Evolutionary conservation across 2,329 filamentous ascomycete species (phyloP), one percentile per base, ranked within the genome.

Genomic region (Phialocephala subalpina): DNA sequence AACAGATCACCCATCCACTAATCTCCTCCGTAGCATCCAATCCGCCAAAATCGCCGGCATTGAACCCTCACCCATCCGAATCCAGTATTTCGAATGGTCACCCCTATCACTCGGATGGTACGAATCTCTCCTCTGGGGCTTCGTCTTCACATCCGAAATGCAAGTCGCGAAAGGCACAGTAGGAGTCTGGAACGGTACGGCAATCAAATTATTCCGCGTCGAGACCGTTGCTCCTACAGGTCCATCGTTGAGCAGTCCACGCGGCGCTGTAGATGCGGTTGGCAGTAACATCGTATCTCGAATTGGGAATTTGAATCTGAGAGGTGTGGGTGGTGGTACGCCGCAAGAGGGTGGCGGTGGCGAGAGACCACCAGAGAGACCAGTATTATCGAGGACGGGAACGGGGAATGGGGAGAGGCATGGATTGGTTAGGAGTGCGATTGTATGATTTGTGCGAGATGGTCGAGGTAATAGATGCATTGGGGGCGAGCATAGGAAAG

Each of bases 31-130:
- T 52, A 83, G 81, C 29, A 88, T 93, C 66, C 84, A 83, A 65
- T 82, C 84, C 20, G 84, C 91, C 1, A 84, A 87, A 59, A 82
- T 97, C 52, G 85, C 88, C 11, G 90, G 88, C 9, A 87, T 97
- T 42, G 93, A 97, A 55, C 87, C 92, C 0, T 89, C 89, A 1
- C 84, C 91, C 0, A 85, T 93, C 60, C 87, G 92, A 36, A 90
- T 96, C 18, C 94, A 97, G 76, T 90, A 93, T 16, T 98, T 98
- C 74, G 93, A 97, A 80, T 98, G 95, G 95, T 95, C 94, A 2
- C 90, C 92, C 0, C 83, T 97, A 38, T 92, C 93, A 0, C 84
- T 98, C 59, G 95, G 94, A 58, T 98, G 96, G 96, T 97, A 98
- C 78, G 93, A 97, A 78, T 95, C 93, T 5, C 83, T 98, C 14